Evolutionary conservation across 768 basidiomycete genomes (phyloP).

Genomic region (Ramaria sp.): DNA sequence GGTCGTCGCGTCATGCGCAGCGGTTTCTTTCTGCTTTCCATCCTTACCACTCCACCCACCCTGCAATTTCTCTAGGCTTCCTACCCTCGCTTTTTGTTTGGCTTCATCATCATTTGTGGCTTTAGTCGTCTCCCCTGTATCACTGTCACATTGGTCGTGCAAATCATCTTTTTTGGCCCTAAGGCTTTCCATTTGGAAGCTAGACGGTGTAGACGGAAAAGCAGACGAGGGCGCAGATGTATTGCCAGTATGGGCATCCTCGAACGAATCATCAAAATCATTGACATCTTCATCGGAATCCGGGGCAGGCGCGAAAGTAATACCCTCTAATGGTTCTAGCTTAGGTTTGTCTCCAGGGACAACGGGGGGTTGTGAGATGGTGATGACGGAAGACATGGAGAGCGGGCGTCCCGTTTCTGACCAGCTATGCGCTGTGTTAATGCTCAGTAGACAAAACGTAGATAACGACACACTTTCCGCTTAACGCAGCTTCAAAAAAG

Average conservation of each 20-base stretch:
- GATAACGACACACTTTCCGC: slow-evolving; percentile 36
- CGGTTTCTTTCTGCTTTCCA: slow-evolving; percentile 11
- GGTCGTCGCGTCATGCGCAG: neutral
- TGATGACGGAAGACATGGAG: slow-evolving; percentile 75
- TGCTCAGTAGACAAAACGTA: neutral
- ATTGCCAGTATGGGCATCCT: neutral
- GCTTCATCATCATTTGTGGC: slow-evolving; percentile 11
- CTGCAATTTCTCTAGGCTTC: slow-evolving; percentile 49
- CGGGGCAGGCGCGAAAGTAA: slow-evolving; percentile 46
- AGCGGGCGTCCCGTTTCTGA: slow-evolving; percentile 72
- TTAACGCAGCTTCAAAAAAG: slow-evolving; percentile 85
- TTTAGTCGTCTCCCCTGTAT: slow-evolving; percentile 4
- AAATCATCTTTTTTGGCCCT: neutral
- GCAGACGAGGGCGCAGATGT: neutral
- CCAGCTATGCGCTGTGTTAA: slow-evolving; percentile 40
- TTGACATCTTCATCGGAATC: slow-evolving; percentile 38
- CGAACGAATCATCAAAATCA: slow-evolving; percentile 26
- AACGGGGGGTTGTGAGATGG: slow-evolving; percentile 65
- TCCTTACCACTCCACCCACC: slow-evolving; percentile 12
- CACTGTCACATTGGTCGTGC: slow-evolving; percentile 6
- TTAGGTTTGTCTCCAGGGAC: slow-evolving; percentile 38
- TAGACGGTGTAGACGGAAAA: neutral
- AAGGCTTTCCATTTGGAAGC: neutral
- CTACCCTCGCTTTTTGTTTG: slow-evolving; percentile 32
- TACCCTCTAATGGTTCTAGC: slow-evolving; percentile 28